These are phyloP conservation scores for Aspergillus sp. DNA, from an alignment of 2,329 filamentous ascomycete genomes.

Conservation along the genomic window DNA sequence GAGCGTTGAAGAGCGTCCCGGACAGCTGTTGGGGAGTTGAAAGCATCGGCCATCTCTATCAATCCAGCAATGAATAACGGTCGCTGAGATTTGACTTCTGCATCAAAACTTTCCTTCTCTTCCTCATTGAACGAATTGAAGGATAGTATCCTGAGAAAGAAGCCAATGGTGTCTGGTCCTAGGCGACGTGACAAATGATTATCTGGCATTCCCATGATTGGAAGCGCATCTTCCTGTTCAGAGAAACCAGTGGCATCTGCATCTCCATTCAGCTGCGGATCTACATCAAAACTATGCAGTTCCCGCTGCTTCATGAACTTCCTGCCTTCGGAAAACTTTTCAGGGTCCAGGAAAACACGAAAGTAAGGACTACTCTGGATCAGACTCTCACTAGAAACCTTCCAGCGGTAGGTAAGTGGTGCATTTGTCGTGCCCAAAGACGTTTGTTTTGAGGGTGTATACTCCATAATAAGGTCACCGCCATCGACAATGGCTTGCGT, in stretches of 20 bases:
- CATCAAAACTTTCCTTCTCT: slow-evolving; percentile 20
- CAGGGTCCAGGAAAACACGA: slow-evolving; percentile 38
- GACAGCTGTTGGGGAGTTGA: slow-evolving; percentile 34
- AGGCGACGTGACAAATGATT: slow-evolving; percentile 26
- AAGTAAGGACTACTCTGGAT: slow-evolving; percentile 41
- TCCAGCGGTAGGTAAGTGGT: slow-evolving; percentile 27
- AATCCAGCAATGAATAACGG: slow-evolving; percentile 32
- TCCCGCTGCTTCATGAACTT: slow-evolving; percentile 31
- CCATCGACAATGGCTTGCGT: slow-evolving; percentile 25
- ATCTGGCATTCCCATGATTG: slow-evolving; percentile 28
- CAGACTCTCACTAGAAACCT: slow-evolving; percentile 34
- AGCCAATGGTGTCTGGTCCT: slow-evolving; percentile 33
- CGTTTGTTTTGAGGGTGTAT: slow-evolving; percentile 16
- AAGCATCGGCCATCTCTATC: slow-evolving; percentile 34
- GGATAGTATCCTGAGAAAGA: slow-evolving; percentile 34
- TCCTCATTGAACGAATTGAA: slow-evolving; percentile 26
- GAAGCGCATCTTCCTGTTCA: slow-evolving; percentile 16
- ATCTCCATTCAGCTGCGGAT: neutral
- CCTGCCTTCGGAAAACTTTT: slow-evolving; percentile 44
- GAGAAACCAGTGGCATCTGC: neutral
- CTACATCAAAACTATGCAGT: neutral
- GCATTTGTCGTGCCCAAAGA: slow-evolving; percentile 9
- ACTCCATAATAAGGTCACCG: slow-evolving; percentile 41
- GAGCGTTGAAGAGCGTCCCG: slow-evolving; percentile 21
- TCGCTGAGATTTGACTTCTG: slow-evolving; percentile 28